Evolutionary conservation across 768 basidiomycete species (phyloP).

Genomic region (Termitomyces sp.): DNA sequence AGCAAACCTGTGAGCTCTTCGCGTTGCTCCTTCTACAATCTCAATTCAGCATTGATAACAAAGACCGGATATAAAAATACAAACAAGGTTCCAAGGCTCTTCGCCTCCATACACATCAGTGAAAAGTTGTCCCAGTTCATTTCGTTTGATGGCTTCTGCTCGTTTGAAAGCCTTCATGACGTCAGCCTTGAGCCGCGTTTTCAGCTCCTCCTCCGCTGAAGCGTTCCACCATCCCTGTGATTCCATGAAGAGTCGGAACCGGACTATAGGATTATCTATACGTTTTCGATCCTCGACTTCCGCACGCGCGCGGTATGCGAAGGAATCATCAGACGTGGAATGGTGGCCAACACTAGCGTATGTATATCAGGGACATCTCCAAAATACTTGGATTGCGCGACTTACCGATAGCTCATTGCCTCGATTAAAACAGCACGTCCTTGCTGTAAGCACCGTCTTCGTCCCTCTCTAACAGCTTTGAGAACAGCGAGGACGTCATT

Average conservation of each 20-base stretch:
- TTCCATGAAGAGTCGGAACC: conserved; percentile 85
- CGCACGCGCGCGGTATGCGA: conserved; percentile 82
- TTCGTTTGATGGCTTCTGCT: conserved; percentile 65
- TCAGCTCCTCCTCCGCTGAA: conserved; percentile 66
- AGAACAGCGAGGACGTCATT: conserved; percentile 89
- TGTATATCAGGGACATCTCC: neutral
- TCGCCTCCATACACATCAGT: conserved; percentile 85
- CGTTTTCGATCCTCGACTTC: conserved; percentile 92
- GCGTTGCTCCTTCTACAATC: conserved; percentile 71
- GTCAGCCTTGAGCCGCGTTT: conserved; percentile 59
- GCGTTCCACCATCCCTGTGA: conserved; percentile 80
- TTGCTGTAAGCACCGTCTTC: conserved; percentile 66
- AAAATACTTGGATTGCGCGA: neutral
- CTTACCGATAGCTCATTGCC: conserved; percentile 85
- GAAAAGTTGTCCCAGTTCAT: conserved; percentile 76
- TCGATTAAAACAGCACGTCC: conserved; percentile 81
- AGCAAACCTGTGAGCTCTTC: conserved; percentile 69
- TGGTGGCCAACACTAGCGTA: conserved; percentile 78
- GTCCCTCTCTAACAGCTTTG: conserved; percentile 64
- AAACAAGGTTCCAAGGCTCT: conserved; percentile 77
- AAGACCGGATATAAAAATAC: conserved; percentile 23
- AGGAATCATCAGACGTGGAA: conserved; percentile 93
- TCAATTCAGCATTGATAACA: neutral
- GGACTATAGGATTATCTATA: conserved; percentile 82
- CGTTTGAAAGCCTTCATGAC: conserved; percentile 76